Percentiles rank a stretch among this genome's conserved stretches.
phyloP scores from a whole-genome alignment of 2,329 filamentous ascomycete genomes.

The Blastomyces silverae region DNA sequence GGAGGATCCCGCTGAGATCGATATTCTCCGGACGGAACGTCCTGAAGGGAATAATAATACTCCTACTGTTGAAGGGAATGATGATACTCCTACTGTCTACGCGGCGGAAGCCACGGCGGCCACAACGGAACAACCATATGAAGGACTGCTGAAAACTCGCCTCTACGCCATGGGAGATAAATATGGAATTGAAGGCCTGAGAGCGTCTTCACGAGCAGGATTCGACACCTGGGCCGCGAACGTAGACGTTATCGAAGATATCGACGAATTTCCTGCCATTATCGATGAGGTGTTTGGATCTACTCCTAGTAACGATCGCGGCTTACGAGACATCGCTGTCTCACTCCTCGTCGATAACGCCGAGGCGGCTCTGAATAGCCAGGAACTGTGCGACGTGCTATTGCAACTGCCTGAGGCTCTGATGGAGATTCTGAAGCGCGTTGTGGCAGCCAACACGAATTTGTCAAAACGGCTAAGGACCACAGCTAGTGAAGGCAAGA shows the following conservation, averaged over 20 bases:
- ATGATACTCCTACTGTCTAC: background rate
- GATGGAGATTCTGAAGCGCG: background rate
- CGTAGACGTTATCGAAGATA: background rate
- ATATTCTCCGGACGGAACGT: background rate
- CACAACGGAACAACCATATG: background rate
- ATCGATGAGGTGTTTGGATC: background rate
- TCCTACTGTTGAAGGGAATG: background rate
- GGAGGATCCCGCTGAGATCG: background rate
- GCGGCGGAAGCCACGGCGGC: background rate
- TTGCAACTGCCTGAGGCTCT: background rate
- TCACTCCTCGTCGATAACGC: background rate
- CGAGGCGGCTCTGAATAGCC: background rate
- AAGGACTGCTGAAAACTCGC: background rate
- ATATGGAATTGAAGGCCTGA: background rate
- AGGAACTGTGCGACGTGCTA: background rate
- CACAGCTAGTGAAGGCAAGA: background rate
- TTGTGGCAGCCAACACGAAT: background rate
- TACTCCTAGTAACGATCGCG: background rate
- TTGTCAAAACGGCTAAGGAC: background rate
- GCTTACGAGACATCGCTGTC: background rate
- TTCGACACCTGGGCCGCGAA: background rate
- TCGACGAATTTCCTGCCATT: background rate
- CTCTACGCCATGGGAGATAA: background rate
- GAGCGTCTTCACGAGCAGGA: background rate
- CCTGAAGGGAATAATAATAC: background rate